These are phyloP conservation scores for Ceratobasidium sp. DNA, from an alignment of 1,284 basidiomycete genomes.

Conservation along the genomic window DNA sequence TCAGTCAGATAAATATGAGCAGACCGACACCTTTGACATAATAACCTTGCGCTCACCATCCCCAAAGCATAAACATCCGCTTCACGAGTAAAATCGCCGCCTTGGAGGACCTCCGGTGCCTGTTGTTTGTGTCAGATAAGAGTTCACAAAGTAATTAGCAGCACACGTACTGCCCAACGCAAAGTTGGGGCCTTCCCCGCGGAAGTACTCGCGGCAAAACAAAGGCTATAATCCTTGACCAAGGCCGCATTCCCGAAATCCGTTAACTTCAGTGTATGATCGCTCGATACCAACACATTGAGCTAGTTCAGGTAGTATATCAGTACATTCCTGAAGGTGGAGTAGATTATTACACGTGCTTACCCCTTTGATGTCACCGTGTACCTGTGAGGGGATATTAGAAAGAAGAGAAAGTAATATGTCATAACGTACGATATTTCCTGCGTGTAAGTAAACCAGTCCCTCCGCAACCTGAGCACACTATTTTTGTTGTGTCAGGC, in stretches of 20 bases:
- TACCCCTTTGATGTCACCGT: slow-evolving; percentile 13
- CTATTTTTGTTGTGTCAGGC: neutral
- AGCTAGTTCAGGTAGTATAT: neutral
- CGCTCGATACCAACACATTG: neutral
- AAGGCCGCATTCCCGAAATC: slow-evolving; percentile 9
- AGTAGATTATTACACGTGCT: neutral
- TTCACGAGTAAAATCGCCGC: neutral
- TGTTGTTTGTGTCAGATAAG: neutral
- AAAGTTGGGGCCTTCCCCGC: neutral
- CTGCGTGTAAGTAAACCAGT: neutral
- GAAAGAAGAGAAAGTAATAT: neutral
- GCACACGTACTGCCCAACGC: neutral
- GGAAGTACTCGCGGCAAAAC: neutral
- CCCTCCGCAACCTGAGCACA: neutral
- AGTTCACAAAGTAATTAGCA: neutral
- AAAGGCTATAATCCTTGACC: neutral
- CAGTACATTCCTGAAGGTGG: too few relatives aligned
- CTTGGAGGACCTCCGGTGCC: neutral
- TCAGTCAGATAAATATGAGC: neutral
- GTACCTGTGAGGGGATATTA: neutral
- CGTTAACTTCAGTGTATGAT: neutral
- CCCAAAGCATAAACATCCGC: neutral
- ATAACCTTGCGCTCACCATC: neutral
- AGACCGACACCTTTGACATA: neutral
- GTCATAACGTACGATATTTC: neutral